Evolutionary conservation across 768 basidiomycete species (phyloP).

Genomic region (Harrya chromipes): DNA sequence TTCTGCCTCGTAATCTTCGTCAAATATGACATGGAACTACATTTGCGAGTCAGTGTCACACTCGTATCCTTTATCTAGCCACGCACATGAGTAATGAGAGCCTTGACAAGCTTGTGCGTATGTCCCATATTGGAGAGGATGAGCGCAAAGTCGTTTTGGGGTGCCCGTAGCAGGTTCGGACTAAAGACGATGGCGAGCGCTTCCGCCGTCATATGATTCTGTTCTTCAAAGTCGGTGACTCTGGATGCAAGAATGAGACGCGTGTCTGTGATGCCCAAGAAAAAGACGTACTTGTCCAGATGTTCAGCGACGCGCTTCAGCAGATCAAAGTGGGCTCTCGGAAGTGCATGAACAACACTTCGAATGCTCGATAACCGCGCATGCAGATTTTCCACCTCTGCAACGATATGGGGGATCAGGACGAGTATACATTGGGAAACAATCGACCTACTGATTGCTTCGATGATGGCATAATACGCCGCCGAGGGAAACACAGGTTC

Average conservation of each 20-base stretch:
- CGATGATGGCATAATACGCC: conserved; percentile 66
- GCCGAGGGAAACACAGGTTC: conserved; percentile 73
- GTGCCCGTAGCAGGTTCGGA: conserved; percentile 73
- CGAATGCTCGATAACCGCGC: conserved; percentile 63
- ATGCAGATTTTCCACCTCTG: conserved; percentile 70
- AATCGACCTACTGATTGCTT: conserved; percentile 58
- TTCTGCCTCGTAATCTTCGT: conserved; percentile 58
- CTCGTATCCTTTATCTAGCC: background rate
- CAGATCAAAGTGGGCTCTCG: conserved; percentile 74
- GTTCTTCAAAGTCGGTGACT: conserved; percentile 85
- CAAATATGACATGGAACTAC: conserved; percentile 70
- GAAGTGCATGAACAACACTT: conserved; percentile 62
- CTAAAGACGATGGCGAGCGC: conserved; percentile 85
- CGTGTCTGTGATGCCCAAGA: background rate
- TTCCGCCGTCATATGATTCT: conserved; percentile 88
- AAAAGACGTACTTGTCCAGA: conserved; percentile 59
- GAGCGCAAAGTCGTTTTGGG: conserved; percentile 73
- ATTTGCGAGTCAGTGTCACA: conserved; percentile 4
- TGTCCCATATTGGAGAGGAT: conserved; percentile 79
- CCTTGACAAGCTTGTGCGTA: conserved; percentile 72
- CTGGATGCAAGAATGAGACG: conserved; percentile 33
- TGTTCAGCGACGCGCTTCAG: conserved; percentile 78
- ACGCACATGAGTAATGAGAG: conserved; percentile 72
- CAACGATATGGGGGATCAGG: conserved; percentile 5
- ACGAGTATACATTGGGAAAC: background rate